Percentiles rank a stretch among this genome's conserved stretches.
phyloP scores from a whole-genome alignment of 371 early-diverging fungal species.

The Modicella reniformis region DNA sequence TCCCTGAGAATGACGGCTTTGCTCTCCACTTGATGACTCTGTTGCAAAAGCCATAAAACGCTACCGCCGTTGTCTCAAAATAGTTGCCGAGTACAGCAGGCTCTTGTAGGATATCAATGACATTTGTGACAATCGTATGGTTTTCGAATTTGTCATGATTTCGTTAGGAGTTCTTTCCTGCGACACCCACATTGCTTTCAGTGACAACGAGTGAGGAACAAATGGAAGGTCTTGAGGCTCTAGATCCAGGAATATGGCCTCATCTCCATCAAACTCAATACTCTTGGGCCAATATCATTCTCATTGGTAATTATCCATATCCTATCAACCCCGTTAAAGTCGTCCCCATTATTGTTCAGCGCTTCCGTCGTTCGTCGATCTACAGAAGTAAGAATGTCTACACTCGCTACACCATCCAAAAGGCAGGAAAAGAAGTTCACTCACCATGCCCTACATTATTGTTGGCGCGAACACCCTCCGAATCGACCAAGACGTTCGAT shows the following conservation, averaged over 20 bases:
- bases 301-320: constrained; percentile 25
- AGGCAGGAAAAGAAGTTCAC: not conserved
- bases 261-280: constrained; percentile 25
- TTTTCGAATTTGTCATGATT: not conserved
- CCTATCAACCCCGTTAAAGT: constrained; percentile 43
- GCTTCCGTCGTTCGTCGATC: constrained; percentile 45
- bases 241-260: constrained; percentile 30
- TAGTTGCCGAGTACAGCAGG: too few species aligned
- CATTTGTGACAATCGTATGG: not conserved
- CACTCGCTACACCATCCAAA: not conserved
- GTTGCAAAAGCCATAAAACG: too few species aligned
- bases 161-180: constrained; percentile 32
- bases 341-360: constrained; percentile 32
- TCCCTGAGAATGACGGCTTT: too few species aligned
- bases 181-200: constrained; percentile 21
- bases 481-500: constrained; percentile 52
- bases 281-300: constrained; percentile 1
- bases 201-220: constrained; percentile 23
- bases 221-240: constrained; percentile 2
- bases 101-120: not conserved
- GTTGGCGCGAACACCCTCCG: constrained; percentile 39
- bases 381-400: too few species aligned
- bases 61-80: too few species aligned
- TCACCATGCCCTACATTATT: constrained; percentile 51
- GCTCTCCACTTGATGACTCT: too few species aligned